phyloP scores from a whole-genome alignment of 73 alveolate species.

The Tetrahymena thermophila region DNA sequence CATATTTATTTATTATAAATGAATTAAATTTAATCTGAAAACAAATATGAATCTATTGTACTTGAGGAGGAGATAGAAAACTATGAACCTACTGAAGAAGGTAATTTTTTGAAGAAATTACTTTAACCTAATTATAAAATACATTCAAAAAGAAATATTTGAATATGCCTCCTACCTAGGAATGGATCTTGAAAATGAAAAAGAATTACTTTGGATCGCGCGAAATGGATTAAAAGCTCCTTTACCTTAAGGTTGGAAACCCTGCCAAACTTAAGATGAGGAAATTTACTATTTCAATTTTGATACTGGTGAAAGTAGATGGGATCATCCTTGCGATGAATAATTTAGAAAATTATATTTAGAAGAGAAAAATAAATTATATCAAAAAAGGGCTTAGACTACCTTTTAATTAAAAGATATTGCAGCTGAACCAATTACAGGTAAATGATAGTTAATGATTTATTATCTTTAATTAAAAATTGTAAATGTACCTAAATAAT shows the following conservation, averaged over 20 bases:
- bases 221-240: slow-evolving; percentile 19
- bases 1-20: background rate
- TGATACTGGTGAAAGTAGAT: background rate
- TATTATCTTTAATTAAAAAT: too few relatives aligned
- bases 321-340: slow-evolving; percentile 1
- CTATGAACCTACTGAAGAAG: background rate
- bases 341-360: background rate
- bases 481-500: too few relatives aligned
- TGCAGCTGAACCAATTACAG: background rate
- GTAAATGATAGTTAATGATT: background rate
- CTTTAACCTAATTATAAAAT: background rate
- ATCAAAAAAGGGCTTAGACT: background rate
- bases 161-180: slow-evolving; percentile 23
- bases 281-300: background rate
- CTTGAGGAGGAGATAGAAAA: background rate
- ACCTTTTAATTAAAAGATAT: background rate
- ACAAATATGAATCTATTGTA: background rate
- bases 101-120: background rate
- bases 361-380: background rate
- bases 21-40: background rate
- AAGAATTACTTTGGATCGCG: slow-evolving; percentile 15
- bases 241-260: slow-evolving; percentile 23
- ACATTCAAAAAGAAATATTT: background rate
- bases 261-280: background rate
- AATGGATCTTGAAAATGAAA: slow-evolving; percentile 16